phyloP scores from a whole-genome alignment of 805 yeast species.

The Starmerella geochares region DNA sequence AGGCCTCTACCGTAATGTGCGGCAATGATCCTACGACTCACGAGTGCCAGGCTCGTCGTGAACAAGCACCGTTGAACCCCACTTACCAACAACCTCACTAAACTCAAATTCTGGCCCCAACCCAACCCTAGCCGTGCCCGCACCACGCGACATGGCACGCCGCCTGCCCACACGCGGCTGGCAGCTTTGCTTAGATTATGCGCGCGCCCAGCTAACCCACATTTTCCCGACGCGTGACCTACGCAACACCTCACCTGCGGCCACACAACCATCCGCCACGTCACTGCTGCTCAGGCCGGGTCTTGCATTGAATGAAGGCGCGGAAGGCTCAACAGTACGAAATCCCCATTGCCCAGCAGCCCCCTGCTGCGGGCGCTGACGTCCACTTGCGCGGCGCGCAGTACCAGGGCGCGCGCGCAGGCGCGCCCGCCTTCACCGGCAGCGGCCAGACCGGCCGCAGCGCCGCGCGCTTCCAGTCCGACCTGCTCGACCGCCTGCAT shows the following conservation, averaged over 20 bases:
- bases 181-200: background rate
- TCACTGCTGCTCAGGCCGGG: background rate
- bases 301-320: background rate
- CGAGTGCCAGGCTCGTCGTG: no score
- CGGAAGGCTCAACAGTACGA: constrained; percentile 5
- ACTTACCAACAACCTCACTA: no score
- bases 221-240: constrained; percentile 1
- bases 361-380: background rate
- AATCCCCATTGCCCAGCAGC: constrained; percentile 1
- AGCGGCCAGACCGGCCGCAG: background rate
- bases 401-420: background rate
- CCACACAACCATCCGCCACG: background rate
- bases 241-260: background rate
- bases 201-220: background rate
- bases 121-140: background rate
- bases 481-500: constrained; percentile 15
- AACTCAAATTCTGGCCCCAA: background rate
- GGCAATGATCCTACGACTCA: no score
- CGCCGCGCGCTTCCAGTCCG: background rate
- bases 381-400: background rate
- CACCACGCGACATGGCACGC: no score
- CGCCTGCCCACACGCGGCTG: background rate
- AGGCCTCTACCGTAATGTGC: no score
- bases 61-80: no score
- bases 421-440: background rate